These are phyloP conservation scores for Sporothrix euskadiensis DNA, from an alignment of 2,329 filamentous ascomycete genomes.

Conservation along the genomic window DNA sequence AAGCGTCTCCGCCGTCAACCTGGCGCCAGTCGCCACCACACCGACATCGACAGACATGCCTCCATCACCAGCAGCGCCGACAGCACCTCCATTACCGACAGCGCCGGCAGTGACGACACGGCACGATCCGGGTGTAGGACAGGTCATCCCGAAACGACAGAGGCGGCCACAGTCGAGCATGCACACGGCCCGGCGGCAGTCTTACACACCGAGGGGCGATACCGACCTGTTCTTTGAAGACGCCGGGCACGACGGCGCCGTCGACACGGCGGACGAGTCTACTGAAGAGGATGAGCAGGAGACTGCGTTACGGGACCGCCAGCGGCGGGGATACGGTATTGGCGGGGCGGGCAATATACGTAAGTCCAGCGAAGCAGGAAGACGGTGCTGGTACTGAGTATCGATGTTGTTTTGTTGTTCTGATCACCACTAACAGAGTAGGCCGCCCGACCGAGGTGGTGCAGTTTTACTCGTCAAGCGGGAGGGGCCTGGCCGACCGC, in stretches of 20 bases:
- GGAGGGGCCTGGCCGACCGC: not conserved
- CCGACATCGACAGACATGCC: not conserved
- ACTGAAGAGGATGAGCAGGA: slow-evolving; percentile 37
- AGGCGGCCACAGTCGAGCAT: not conserved
- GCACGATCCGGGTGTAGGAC: not conserved
- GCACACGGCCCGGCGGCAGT: not conserved
- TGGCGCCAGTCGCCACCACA: slow-evolving; percentile 19
- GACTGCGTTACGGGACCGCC: slow-evolving; percentile 37
- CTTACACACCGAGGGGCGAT: not conserved
- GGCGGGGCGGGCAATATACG: slow-evolving; percentile 45
- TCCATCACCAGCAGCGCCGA: not conserved
- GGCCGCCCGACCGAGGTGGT: slow-evolving; percentile 39
- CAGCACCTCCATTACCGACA: not conserved
- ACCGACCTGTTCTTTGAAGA: not conserved
- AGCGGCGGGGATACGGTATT: slow-evolving; percentile 44
- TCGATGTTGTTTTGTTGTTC: too few relatives aligned
- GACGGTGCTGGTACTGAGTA: too few relatives aligned
- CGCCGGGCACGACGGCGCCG: not conserved
- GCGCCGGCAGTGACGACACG: not conserved
- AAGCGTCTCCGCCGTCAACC: slow-evolving; percentile 41
- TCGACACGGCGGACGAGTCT: slow-evolving; percentile 17
- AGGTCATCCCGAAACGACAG: not conserved
- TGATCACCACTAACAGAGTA: not conserved
- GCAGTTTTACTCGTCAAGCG: slow-evolving; percentile 29
- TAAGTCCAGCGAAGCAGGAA: slow-evolving; percentile 33